Evolutionary conservation across 148 eudicot species (phyloP).

Genomic region (Rhododendron henanense): DNA sequence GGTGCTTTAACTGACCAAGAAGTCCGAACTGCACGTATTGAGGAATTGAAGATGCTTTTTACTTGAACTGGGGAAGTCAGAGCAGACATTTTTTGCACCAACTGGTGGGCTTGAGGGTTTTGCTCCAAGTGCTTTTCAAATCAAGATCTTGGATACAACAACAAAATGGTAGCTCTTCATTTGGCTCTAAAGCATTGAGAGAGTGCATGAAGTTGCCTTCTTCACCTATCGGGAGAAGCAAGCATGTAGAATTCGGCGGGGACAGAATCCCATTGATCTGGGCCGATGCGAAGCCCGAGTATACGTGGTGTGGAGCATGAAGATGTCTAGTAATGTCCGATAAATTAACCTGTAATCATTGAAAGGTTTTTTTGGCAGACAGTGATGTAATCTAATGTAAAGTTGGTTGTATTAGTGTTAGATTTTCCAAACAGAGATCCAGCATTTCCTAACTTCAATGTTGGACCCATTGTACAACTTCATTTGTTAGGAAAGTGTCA

Average conservation of each 20-base stretch:
- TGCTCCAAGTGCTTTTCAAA: background rate
- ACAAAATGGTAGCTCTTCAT: background rate
- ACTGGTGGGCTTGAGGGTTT: background rate
- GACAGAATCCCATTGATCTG: background rate
- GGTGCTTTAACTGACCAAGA: slow-evolving; percentile 98
- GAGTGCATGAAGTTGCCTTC: slow-evolving; percentile 3
- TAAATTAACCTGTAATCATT: background rate
- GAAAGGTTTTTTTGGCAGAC: background rate
- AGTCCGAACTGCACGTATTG: slow-evolving; percentile 87
- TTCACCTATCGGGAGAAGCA: background rate
- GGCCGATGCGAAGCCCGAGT: background rate
- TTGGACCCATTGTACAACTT: background rate
- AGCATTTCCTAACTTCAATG: background rate
- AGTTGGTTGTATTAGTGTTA: background rate
- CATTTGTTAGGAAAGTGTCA: background rate
- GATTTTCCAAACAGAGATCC: background rate
- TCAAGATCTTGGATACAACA: background rate
- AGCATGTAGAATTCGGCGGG: background rate
- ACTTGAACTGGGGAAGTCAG: slow-evolving; percentile 27
- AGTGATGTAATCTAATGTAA: background rate
- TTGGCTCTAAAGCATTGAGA: background rate
- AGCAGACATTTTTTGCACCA: background rate
- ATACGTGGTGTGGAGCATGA: background rate
- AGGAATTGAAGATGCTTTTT: slow-evolving; percentile 95
- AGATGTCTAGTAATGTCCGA: background rate